Base-by-base conservation (phyloP, 1,139 yeast species). In the Blastobotrys arbuscula region DNA sequence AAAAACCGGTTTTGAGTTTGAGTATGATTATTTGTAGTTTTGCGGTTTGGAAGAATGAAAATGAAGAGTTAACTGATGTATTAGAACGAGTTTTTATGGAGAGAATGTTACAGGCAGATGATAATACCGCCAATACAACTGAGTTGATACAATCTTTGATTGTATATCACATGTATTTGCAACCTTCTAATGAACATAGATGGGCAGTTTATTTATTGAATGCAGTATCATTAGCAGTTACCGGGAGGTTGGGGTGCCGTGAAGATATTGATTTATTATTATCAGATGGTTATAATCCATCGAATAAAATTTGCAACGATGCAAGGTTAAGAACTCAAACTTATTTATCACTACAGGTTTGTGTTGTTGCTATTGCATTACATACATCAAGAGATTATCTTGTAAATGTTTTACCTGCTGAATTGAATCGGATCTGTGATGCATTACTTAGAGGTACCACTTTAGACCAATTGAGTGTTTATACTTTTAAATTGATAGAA, bases 91-190 rank as follows among this genome's bases (percentile, higher is more conserved):
- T 30, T 9, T 21, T 44, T 16, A 23, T 39, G n/a, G 47, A 44
- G 18, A 28, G 38, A 20, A 44, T 44, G 43, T 24, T 44, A 13
- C 33, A 13, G 34, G 8, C 23, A 2, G 36, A 19, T 13, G 26
- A 37, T 19, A 19, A 20, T 15, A 13, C 13, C 16, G 24, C 16
- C 18, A 33, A 33, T 12, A 31, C 34, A 3, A 7, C 9, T 4
- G 47, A 44, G 26, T 24, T 44, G 3, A 44, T 44, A 31, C 42
- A 44, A 24, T 18, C 39, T 21, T 28, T 44, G 31, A 24, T 44
- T 2, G n/a, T 44, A 19, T 44, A 44, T 42, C 47, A 44, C 43
- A 39, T 39, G 47, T 44, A 31, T 18, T 20, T 44, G 10, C 43
- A 44, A 26, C 43, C 47, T 13, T 10, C 20, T 10, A 16, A 39